Base-by-base conservation (phyloP, 164 flowering plant species). In the Piper betle region DNA sequence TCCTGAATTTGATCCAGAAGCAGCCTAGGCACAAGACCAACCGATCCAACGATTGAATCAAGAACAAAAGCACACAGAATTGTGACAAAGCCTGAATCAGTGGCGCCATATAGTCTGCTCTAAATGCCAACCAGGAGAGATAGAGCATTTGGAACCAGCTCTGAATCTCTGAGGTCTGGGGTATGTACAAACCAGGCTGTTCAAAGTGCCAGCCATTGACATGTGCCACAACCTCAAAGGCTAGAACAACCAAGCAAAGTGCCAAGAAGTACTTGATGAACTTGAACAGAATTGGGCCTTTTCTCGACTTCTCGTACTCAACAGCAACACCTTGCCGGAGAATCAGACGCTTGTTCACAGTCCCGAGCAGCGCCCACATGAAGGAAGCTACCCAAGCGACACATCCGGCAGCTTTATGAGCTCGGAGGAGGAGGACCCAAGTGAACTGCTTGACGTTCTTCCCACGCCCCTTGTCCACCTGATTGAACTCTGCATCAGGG, bases 21-120 rank as follows among this genome's bases (percentile, higher is more conserved):
- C 96, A 87, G 12, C 96, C 97, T 25, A 91, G 62, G 63, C 82
- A 79, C 46, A 87, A 78, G 5, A 87, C 43, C 75, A 84, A 52
- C 57, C 96, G 77, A 61, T 91, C 97, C 43, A 71, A 62, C 15
- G 91, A 84, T 71, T 91, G 97, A 57, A 91, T 81, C 13, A 91
- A 62, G 75, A 91, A 91, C 37, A 91, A 76, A 25, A 67, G 78
- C 55, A 91, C 80, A 65, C 97, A 91, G 62, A 86, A 82, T 6
- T 58, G 77, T 2, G 95, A 77, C 59, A 87, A 75, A 39, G 77
- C 72, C 61, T 77, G 84, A 59, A 91, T 76, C 17, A 62, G 68
- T 1, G 96, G 91, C 1, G 93, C 95, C 67, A 91, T 72, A 73
- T 91, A 87, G 68, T 82, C 79, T 1, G 79, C 89, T 58, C 97